phyloP scores from a whole-genome alignment of 352 stramenopile genomes.

The Globisporangium cederbergense region DNA sequence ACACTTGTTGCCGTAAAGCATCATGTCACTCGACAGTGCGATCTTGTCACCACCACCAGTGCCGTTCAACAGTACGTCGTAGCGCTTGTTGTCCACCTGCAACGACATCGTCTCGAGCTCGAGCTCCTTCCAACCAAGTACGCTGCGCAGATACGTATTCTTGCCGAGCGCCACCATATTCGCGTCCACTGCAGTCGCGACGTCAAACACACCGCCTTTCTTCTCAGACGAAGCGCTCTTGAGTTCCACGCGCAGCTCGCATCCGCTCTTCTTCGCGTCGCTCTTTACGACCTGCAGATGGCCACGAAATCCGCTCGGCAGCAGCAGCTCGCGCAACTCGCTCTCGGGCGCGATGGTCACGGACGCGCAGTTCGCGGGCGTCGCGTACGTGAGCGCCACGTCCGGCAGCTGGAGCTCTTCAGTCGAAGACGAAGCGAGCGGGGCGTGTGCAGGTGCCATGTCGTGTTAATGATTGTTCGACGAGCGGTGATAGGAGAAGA shows the following conservation, averaged over 20 bases:
- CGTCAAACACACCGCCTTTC: slow-evolving; percentile 14
- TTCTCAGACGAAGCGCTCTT: background rate
- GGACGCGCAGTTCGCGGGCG: slow-evolving; percentile 16
- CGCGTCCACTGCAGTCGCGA: slow-evolving; percentile 13
- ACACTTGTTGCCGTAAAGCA: slow-evolving; percentile 19
- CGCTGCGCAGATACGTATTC: slow-evolving; percentile 12
- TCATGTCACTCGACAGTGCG: slow-evolving; percentile 15
- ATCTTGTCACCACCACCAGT: background rate
- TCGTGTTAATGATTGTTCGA: background rate
- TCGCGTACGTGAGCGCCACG: slow-evolving; percentile 27
- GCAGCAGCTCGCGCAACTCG: slow-evolving; percentile 14
- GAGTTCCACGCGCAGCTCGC: slow-evolving; percentile 11
- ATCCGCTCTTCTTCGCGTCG: slow-evolving; percentile 11
- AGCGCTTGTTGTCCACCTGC: slow-evolving; percentile 21
- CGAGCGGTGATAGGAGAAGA: background rate
- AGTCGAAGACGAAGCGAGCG: background rate
- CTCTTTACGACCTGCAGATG: slow-evolving; percentile 18
- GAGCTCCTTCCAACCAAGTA: slow-evolving; percentile 15
- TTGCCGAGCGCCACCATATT: slow-evolving; percentile 17
- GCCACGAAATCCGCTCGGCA: slow-evolving; percentile 13
- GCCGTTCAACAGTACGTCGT: slow-evolving; percentile 17
- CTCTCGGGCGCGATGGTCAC: slow-evolving; percentile 6
- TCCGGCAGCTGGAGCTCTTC: slow-evolving; percentile 4
- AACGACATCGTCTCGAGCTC: slow-evolving; percentile 22
- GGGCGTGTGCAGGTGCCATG: background rate